Base-by-base conservation (phyloP, 2,329 filamentous ascomycete species). In the Arthrobotrys megalospora region DNA sequence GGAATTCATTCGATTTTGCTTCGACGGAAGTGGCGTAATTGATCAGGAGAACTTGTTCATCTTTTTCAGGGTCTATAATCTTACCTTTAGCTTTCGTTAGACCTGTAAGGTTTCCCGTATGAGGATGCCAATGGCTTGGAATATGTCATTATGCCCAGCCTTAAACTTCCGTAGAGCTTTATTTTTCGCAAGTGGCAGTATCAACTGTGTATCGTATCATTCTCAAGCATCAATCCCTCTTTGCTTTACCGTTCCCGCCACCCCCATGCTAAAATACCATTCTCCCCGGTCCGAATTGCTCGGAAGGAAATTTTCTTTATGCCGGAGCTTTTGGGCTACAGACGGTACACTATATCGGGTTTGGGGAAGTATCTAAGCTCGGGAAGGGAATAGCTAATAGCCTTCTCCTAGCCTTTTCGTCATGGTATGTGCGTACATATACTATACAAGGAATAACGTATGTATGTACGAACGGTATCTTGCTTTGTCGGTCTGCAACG, bases 251-350 rank as follows among this genome's bases (percentile, higher is more conserved):
- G 48, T 52, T 52, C 48, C 48, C 32, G 24, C 48, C 21, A 2
- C 14, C 2, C 11, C 32, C 12, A 32, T 53, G 24, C 48, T 53
- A 34, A 45, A 45, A 53, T 34, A 12, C 47, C 47, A 53, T 48
- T 65, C 60, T 24, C 60, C 66, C 69, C 69, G 69, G 69, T 73
- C 69, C 69, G 69, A 73, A 66, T 73, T 53, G 62, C 60, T 73
- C 69, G 69, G 69, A 66, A 50, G 48, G 55, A 60, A 55, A 38
- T 21, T 58, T 60, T 55, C n/a, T 21, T 60, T 24, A 38, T 58
- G 52, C 52, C 52, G 52, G 34, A 41, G 34, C 50, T 7, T 53
- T 41, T 1, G 14, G 32, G 52, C 41, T 16, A n/a, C n/a, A 6
- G 4, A 6, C n/a, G n/a, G 41, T 45, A 38, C 21, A 58, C 52